Conservation (phyloP, 345 rosid species). For the Moricandia moricandioides region DNA sequence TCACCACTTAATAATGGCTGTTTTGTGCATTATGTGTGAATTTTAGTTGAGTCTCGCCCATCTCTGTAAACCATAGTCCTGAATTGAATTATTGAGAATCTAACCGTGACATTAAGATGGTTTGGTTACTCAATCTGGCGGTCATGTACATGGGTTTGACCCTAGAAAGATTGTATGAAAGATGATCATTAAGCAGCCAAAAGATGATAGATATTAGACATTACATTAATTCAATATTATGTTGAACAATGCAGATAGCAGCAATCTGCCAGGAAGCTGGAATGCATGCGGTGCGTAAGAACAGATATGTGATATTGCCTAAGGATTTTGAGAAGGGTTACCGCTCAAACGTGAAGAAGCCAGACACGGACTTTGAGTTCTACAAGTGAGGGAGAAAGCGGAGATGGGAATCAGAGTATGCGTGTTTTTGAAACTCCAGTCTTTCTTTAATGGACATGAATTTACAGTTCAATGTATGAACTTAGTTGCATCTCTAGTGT, state of each 20-base stretch:
- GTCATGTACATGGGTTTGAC: background rate
- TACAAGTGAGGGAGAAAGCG: conserved; percentile 56
- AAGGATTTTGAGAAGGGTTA: conserved; percentile 99
- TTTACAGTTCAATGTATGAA: conserved; percentile 31
- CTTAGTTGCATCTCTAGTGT: conserved; percentile 24
- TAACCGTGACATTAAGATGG: background rate
- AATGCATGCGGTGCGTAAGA: conserved; percentile 98
- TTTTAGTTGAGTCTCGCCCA: conserved; percentile 1
- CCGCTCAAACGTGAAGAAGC: conserved; percentile 94
- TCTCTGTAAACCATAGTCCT: conserved; percentile 12
- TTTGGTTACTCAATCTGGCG: background rate
- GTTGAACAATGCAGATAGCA: conserved; percentile 56
- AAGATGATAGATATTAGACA: background rate
- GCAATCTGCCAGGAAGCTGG: conserved; percentile 99
- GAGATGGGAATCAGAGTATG: conserved; percentile 18
- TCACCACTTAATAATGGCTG: background rate
- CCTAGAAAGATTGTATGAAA: background rate
- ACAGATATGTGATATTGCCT: conserved; percentile 92
- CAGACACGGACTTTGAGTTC: conserved; percentile 95
- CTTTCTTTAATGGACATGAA: conserved; percentile 25
- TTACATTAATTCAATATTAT: background rate
- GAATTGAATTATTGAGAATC: background rate
- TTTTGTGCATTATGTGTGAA: background rate
- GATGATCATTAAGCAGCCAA: background rate
- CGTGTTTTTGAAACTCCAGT: conserved; percentile 22